These are phyloP conservation scores for Thuja plicata DNA, from an alignment of 83 land plant species.

Conservation along the genomic window DNA sequence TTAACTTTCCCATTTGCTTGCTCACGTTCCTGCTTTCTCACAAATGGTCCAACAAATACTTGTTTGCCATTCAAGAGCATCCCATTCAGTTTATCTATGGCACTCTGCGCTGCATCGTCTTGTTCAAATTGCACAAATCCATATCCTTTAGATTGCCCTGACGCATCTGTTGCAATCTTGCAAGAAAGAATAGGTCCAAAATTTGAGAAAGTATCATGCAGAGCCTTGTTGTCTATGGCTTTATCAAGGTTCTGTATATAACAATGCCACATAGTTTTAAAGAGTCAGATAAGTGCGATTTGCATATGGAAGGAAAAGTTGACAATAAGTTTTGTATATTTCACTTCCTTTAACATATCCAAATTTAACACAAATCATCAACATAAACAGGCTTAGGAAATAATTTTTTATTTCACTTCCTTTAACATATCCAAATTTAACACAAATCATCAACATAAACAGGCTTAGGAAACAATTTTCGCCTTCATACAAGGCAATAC, in stretches of 20 bases:
- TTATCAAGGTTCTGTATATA: conserved; percentile 46
- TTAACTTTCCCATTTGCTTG: conserved; percentile 18
- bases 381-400: background rate
- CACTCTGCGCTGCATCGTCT: conserved; percentile 46
- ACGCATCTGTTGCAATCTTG: conserved; percentile 44
- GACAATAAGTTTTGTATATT: background rate
- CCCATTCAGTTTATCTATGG: conserved; percentile 51
- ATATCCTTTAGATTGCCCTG: conserved; percentile 51
- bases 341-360: background rate
- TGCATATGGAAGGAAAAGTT: background rate
- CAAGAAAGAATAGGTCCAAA: conserved; percentile 54
- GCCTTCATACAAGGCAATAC: background rate
- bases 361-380: background rate
- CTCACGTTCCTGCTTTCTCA: conserved; percentile 45
- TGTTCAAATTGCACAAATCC: conserved; percentile 61
- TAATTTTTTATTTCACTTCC: no score
- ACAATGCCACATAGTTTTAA: background rate
- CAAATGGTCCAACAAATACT: conserved; percentile 51
- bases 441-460: background rate
- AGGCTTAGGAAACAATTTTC: background rate
- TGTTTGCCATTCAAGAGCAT: conserved; percentile 58
- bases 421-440: background rate
- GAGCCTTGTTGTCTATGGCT: conserved; percentile 48
- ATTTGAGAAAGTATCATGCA: conserved; percentile 45
- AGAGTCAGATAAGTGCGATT: background rate